A percentile compares a stretch with the other conserved stretches of the same genome.
These are phyloP conservation scores for Globisporangium alternatum DNA, from an alignment of 352 stramenopile species.

Conservation along the genomic window DNA sequence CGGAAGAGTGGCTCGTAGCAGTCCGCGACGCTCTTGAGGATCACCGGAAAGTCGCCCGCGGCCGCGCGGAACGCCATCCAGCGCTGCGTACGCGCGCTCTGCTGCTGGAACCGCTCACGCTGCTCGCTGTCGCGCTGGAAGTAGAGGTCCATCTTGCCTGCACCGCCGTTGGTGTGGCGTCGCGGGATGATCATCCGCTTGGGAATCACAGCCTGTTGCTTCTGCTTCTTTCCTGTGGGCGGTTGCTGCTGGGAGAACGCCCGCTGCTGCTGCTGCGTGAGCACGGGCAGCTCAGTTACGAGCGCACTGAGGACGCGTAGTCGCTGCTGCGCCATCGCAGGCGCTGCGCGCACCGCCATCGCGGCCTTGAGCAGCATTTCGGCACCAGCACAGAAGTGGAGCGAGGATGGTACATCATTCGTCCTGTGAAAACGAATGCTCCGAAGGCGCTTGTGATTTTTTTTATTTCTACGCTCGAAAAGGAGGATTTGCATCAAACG, in stretches of 20 bases:
- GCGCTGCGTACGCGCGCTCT: not conserved
- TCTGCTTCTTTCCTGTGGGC: not conserved
- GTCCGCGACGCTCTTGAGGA: constrained; percentile 16
- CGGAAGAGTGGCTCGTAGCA: constrained; percentile 18
- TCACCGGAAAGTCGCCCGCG: constrained; percentile 7
- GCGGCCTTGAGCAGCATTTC: constrained; percentile 1
- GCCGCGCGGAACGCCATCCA: constrained; percentile 10
- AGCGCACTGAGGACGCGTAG: not conserved
- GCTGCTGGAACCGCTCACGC: not conserved
- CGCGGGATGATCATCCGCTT: not conserved
- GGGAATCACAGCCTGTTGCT: not conserved
- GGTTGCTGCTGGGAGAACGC: constrained; percentile 1
- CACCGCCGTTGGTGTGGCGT: not conserved
- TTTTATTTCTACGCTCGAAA: too few relatives aligned
- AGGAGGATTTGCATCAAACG: too few relatives aligned
- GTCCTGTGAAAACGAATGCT: too few relatives aligned
- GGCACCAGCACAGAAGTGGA: too few relatives aligned
- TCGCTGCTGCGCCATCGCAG: constrained; percentile 9
- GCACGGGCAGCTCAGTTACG: too few relatives aligned
- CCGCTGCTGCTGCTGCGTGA: not conserved
- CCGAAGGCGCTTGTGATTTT: too few relatives aligned
- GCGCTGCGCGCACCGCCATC: not conserved
- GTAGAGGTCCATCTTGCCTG: constrained; percentile 8
- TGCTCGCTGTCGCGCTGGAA: constrained; percentile 11
- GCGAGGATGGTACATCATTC: too few relatives aligned